Evolutionary conservation across 2,329 filamentous ascomycete genomes (phyloP).

Genomic region (Claviceps fusiformis): DNA sequence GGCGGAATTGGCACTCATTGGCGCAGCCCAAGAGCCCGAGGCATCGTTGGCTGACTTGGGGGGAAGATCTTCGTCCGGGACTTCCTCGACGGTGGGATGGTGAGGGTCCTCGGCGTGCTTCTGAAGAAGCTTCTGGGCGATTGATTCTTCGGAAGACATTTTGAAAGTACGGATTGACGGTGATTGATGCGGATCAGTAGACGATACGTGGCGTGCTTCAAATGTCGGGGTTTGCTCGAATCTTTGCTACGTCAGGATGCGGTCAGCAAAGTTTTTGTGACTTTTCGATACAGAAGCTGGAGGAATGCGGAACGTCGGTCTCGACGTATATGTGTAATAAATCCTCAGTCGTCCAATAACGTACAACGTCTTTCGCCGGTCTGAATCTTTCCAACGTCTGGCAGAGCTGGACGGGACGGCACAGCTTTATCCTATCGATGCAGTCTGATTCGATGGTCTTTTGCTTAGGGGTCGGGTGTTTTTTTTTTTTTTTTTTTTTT

Average conservation of each 20-base stretch:
- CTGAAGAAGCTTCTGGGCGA: slow-evolving; percentile 49
- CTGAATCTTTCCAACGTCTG: background rate
- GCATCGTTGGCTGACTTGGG: slow-evolving; percentile 35
- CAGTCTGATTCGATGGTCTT: background rate
- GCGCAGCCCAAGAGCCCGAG: slow-evolving; percentile 32
- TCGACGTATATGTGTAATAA: too few relatives aligned
- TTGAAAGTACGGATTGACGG: slow-evolving; percentile 6
- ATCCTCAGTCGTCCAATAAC: background rate
- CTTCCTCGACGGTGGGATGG: slow-evolving; percentile 66
- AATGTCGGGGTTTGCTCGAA: background rate
- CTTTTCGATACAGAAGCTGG: too few relatives aligned
- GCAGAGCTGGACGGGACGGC: background rate
- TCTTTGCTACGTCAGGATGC: background rate
- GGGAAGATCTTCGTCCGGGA: slow-evolving; percentile 62
- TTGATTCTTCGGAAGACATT: slow-evolving; percentile 39
- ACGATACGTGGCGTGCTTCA: background rate
- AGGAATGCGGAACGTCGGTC: too few relatives aligned
- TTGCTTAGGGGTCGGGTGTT: background rate
- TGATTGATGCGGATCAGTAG: background rate
- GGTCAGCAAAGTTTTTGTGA: background rate
- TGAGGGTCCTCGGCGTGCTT: slow-evolving; percentile 43
- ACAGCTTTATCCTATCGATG: background rate
- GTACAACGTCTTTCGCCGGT: background rate
- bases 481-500: slow-evolving; percentile 7
- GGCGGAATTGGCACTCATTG: slow-evolving; percentile 48